These are phyloP conservation scores for Waitea zeae DNA, from an alignment of 1,284 basidiomycete species.

Conservation along the genomic window DNA sequence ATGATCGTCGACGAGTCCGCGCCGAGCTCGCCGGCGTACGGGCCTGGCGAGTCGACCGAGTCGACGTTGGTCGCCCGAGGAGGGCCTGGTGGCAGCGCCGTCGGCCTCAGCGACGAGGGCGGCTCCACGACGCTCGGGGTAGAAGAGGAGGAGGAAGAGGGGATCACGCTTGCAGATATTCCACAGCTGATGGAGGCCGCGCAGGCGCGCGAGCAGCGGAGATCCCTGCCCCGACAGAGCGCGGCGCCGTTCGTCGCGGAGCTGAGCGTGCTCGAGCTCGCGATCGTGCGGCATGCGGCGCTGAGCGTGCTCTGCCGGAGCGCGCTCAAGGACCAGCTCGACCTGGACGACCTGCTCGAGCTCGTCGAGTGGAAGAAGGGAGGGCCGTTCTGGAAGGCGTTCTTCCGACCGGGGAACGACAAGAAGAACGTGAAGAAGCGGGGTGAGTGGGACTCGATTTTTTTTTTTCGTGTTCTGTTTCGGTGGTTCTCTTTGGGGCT, in stretches of 20 bases:
- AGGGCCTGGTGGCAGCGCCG: no score
- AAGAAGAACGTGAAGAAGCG: slow-evolving; percentile 87
- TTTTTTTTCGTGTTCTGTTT: no score
- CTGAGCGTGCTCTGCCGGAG: slow-evolving; percentile 68
- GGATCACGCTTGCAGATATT: slow-evolving; percentile 92
- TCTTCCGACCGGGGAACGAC: slow-evolving; percentile 84
- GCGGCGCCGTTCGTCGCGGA: slow-evolving; percentile 72
- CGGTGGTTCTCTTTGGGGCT: no score
- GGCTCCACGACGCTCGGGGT: no score
- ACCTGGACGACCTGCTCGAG: slow-evolving; percentile 87
- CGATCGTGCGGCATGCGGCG: slow-evolving; percentile 88
- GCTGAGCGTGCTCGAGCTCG: slow-evolving; percentile 69
- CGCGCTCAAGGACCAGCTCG: slow-evolving; percentile 66
- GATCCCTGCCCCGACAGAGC: slow-evolving; percentile 59
- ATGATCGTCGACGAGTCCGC: slow-evolving; percentile 78
- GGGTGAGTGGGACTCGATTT: slow-evolving; percentile 10
- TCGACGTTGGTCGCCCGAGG: slow-evolving; percentile 8
- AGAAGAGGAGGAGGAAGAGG: slow-evolving; percentile 70
- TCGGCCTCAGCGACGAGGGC: no score
- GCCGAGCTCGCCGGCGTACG: slow-evolving; percentile 48
- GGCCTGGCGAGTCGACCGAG: slow-evolving; percentile 13
- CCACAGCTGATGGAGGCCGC: slow-evolving; percentile 86
- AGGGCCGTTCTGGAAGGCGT: slow-evolving; percentile 92
- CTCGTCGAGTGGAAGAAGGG: slow-evolving; percentile 87
- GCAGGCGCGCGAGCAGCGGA: slow-evolving; percentile 74